Base-by-base conservation (phyloP, 768 basidiomycete genomes). In the Hygrocybe coccinea region DNA sequence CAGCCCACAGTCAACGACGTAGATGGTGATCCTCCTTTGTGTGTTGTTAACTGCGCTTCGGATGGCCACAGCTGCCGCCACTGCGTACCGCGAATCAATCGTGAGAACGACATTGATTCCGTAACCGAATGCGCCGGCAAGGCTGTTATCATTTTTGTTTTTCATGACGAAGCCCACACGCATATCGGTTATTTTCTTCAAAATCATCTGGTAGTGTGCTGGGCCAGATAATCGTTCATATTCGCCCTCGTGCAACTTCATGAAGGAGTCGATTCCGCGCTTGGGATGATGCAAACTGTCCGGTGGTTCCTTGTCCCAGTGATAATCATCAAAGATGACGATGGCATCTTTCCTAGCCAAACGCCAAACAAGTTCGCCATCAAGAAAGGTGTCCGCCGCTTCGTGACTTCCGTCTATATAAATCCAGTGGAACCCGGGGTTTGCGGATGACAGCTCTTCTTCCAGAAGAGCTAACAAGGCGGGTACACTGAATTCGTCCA, bases 321-420 rank as follows among this genome's bases (percentile, higher is more conserved):
- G 69, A 59, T 83, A 83, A 63, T 84, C 80, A 58, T 84, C 82
- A 59, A 83, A 80, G 45, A 84, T 76, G 62, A 83, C 59, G 50
- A 82, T 67, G 4, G 79, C 79, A 6, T 74, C 78, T 33, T 76
- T 71, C 51, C 72, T 69, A 2, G 81, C 78, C 15, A 84, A 66
- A 5, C 83, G 71, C 82, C 82, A 83, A 1, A 73, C 75, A 33
- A 83, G 65, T 64, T 84, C 83, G 7, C 75, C 82, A 60, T 84
- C 83, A n/a, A 84, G 71, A 47, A 84, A 67, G 0, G 80, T 83
- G 59, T 84, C 83, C 57, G 80, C 79, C 7, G 82, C 79, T 51
- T 79, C 76, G 62, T 83, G 82, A 6, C 80, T 81, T 3, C 82
- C 82, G 54, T 83, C 81, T 45, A 84, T 62, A 58, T 84, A 84